Evolutionary conservation across 257 asterid genomes (phyloP).

Genomic region (Salvia miltiorrhiza): DNA sequence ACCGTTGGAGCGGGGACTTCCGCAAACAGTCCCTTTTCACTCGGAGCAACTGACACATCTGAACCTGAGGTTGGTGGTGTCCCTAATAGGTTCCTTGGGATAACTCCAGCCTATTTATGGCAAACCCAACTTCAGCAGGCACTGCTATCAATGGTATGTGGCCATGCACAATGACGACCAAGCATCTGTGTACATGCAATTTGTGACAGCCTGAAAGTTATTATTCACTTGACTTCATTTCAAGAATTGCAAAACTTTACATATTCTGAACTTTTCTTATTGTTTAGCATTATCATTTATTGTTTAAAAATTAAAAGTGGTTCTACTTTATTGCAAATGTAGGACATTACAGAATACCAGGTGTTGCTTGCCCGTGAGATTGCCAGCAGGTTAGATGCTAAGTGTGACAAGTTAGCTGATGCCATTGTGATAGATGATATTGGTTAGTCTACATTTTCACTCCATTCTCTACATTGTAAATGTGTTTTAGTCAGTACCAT

Average conservation of each 20-base stretch:
- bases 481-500: not conserved
- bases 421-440: conserved; percentile 67
- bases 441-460: conserved; percentile 49
- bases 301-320: not conserved
- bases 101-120: conserved; percentile 88
- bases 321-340: conserved; percentile 25
- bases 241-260: conserved; percentile 10
- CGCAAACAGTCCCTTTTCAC: conserved; percentile 32
- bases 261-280: conserved; percentile 11
- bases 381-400: conserved; percentile 76
- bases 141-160: conserved; percentile 66
- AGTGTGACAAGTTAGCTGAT: conserved; percentile 76
- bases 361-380: conserved; percentile 81
- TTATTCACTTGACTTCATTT: conserved; percentile 6
- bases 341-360: conserved; percentile 87
- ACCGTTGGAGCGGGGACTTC: conserved; percentile 42
- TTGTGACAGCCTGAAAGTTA: conserved; percentile 7
- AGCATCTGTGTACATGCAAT: conserved; percentile 6
- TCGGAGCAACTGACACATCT: conserved; percentile 53
- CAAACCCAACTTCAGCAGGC: conserved; percentile 73
- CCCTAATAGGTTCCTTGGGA: conserved; percentile 90
- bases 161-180: not conserved
- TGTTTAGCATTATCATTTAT: conserved; percentile 1
- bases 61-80: conserved; percentile 98
- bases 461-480: conserved; percentile 1